Evolutionary conservation across 768 basidiomycete genomes (phyloP).

Genomic region (Leccinum ochraceum): DNA sequence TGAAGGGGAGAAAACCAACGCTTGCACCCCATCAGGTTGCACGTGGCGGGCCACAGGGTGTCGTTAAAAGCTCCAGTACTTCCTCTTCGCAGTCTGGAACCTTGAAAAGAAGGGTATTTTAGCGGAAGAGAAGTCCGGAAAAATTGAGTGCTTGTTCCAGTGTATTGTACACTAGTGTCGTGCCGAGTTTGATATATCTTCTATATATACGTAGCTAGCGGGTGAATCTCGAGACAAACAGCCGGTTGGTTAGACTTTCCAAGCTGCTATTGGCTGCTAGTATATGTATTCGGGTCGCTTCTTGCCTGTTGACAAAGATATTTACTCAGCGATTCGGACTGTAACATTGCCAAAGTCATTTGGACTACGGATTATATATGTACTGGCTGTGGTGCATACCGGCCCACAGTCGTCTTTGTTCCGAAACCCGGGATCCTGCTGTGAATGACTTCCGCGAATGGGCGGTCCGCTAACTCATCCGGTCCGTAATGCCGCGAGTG

Average conservation of each 20-base stretch:
- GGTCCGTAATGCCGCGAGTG: not conserved
- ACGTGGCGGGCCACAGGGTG: conserved; percentile 13
- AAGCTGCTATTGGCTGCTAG: not conserved
- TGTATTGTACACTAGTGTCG: conserved; percentile 28
- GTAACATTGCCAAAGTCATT: not conserved
- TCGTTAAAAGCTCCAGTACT: conserved; percentile 25
- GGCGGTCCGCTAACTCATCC: too few relatives aligned
- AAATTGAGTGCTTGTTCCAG: not conserved
- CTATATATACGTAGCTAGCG: not conserved
- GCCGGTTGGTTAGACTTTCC: not conserved
- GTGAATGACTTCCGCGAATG: not conserved
- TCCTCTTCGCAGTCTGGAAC: conserved; percentile 31
- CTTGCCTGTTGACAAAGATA: not conserved
- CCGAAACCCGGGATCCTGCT: not conserved
- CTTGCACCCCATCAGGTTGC: conserved; percentile 10
- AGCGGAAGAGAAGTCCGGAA: conserved; percentile 5
- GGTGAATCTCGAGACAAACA: not conserved
- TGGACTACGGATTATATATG: not conserved
- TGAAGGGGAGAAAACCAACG: conserved; percentile 16
- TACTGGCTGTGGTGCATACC: not conserved
- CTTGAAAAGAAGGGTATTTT: conserved; percentile 20
- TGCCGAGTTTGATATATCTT: conserved; percentile 11
- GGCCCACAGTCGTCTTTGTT: not conserved
- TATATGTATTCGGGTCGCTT: not conserved
- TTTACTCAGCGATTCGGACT: not conserved